phyloP scores from a whole-genome alignment of 177 flowering plant genomes.

The Telopea speciosissima region DNA sequence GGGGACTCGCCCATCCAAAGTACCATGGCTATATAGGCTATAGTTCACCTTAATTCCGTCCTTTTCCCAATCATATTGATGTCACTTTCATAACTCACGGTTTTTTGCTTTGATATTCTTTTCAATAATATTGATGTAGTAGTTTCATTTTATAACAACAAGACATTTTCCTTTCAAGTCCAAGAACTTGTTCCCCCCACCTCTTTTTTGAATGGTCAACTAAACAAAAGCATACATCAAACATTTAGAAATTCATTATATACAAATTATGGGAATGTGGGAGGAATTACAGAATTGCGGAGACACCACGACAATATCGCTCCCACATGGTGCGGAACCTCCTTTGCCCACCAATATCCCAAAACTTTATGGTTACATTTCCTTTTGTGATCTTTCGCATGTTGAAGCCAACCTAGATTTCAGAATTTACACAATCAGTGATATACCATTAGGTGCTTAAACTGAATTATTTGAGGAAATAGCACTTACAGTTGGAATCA shows the following conservation, averaged over 20 bases:
- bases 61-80: not conserved
- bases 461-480: conserved; percentile 9
- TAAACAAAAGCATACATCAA: not conserved
- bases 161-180: not conserved
- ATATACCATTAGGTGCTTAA: no score
- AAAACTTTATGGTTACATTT: conserved; percentile 88
- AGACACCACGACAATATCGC: conserved; percentile 89
- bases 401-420: conserved; percentile 74
- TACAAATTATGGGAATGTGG: not conserved
- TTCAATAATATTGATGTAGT: not conserved
- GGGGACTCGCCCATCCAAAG: not conserved
- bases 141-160: not conserved
- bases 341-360: conserved; percentile 96
- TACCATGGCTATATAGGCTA: not conserved
- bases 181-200: not conserved
- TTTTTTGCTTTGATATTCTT: no score
- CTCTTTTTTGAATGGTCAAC: no score
- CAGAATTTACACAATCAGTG: not conserved
- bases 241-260: not conserved
- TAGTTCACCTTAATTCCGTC: not conserved
- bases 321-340: conserved; percentile 98
- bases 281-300: conserved; percentile 69
- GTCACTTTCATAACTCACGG: not conserved
- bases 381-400: conserved; percentile 92
- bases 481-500: conserved; percentile 88